A percentile compares a stretch with the other conserved stretches of the same genome.
phyloP scores from a whole-genome alignment of 129 eudicot species.

The Centrapalus pauciflorus region DNA sequence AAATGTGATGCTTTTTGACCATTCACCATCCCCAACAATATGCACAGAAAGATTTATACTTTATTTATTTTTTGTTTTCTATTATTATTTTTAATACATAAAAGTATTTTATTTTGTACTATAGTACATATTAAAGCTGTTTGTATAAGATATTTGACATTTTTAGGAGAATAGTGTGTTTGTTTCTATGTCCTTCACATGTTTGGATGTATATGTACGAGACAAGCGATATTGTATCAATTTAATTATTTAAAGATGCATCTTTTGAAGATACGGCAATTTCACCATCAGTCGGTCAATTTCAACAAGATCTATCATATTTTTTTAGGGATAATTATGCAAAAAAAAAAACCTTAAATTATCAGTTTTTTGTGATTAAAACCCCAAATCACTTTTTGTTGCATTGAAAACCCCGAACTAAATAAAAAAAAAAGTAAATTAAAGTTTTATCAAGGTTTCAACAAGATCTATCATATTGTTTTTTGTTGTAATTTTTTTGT shows the following conservation, averaged over 20 bases:
- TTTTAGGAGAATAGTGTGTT: slow-evolving; percentile 1
- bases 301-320: neutral
- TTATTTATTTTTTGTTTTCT: neutral
- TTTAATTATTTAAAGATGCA: neutral
- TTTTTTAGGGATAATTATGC: too few relatives aligned
- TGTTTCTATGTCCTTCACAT: slow-evolving; percentile 3
- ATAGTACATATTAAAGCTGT: slow-evolving; percentile 18
- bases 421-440: too few relatives aligned
- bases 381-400: too few relatives aligned
- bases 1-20: slow-evolving; percentile 28
- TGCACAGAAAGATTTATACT: neutral
- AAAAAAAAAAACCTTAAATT: too few relatives aligned
- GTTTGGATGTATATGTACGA: slow-evolving; percentile 6
- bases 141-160: neutral
- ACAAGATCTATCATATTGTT: too few relatives aligned
- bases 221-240: neutral
- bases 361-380: too few relatives aligned
- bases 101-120: neutral
- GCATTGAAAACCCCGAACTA: too few relatives aligned
- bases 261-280: neutral
- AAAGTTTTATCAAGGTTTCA: too few relatives aligned
- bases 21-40: neutral
- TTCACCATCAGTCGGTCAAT: neutral
- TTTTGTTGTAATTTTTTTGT: too few relatives aligned
- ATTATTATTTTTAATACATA: neutral